Conservation (phyloP, 495 filamentous ascomycete species). For the Bombardia bombarda region DNA sequence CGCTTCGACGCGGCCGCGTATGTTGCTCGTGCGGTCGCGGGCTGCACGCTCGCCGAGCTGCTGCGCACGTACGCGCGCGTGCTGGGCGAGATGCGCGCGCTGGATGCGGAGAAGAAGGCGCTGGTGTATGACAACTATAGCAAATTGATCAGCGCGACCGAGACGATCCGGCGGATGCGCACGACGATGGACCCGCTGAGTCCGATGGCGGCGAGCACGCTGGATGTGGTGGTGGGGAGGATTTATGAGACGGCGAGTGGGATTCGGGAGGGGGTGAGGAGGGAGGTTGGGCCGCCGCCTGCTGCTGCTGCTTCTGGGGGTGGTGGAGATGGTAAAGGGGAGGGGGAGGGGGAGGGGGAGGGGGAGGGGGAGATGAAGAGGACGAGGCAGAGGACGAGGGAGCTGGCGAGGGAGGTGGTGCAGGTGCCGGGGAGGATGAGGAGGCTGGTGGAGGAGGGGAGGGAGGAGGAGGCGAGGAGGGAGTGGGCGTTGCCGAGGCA, state of each 20-base stretch:
- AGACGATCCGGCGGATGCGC: slow-evolving; percentile 80
- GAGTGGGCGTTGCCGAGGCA: slow-evolving; percentile 51
- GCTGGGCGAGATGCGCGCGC: slow-evolving; percentile 69
- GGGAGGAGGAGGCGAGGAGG: slow-evolving; percentile 50
- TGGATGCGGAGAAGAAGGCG: slow-evolving; percentile 93
- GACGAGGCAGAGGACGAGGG: slow-evolving; percentile 46
- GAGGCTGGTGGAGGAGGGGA: slow-evolving; percentile 54
- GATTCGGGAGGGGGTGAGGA: slow-evolving; percentile 49
- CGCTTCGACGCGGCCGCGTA: slow-evolving; percentile 52
- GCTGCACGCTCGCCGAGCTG: slow-evolving; percentile 55
- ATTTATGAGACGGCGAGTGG: slow-evolving; percentile 70
- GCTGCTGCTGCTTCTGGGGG: not conserved
- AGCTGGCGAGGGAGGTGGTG: slow-evolving; percentile 67
- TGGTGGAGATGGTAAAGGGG: slow-evolving; percentile 22
- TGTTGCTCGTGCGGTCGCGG: slow-evolving; percentile 55
- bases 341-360: slow-evolving; percentile 44
- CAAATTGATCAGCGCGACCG: slow-evolving; percentile 89
- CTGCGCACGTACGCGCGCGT: slow-evolving; percentile 56
- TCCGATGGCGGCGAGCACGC: slow-evolving; percentile 60
- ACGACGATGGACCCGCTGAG: slow-evolving; percentile 66
- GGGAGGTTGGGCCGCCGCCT: slow-evolving; percentile 24
- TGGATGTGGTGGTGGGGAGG: slow-evolving; percentile 69
- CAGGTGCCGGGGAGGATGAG: slow-evolving; percentile 51
- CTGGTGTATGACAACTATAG: slow-evolving; percentile 97
- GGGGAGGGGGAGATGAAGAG: slow-evolving; percentile 40